Conservation (phyloP, 1,284 basidiomycete species). For the Thecaphora frezii region DNA sequence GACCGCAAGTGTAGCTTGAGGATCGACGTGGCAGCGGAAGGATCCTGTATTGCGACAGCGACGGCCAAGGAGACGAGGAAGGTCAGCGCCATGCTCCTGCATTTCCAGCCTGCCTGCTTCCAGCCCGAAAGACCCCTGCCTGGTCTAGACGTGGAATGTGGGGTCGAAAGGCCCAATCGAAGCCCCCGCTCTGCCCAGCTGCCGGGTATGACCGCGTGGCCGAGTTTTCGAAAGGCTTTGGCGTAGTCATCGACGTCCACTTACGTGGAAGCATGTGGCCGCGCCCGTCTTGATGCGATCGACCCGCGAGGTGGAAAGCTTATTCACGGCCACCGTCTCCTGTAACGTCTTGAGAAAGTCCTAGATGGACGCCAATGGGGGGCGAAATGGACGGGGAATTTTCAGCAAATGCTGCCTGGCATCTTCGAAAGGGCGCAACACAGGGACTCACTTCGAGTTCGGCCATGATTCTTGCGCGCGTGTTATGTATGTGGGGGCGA, state of each 20-base stretch:
- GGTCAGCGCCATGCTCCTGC: too few species aligned
- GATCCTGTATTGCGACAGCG: background rate
- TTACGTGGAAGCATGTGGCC: slow-evolving; percentile 13
- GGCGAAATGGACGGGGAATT: too few species aligned
- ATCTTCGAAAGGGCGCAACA: too few species aligned
- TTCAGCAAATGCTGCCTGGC: too few species aligned
- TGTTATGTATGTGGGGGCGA: too few species aligned
- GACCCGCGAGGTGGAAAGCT: slow-evolving; percentile 40
- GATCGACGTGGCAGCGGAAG: slow-evolving; percentile 10
- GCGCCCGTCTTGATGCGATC: slow-evolving; percentile 18
- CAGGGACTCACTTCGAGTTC: slow-evolving; percentile 1
- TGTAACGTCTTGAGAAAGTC: slow-evolving; percentile 16
- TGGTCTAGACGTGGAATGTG: too few species aligned
- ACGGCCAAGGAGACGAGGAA: background rate
- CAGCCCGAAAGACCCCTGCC: too few species aligned
- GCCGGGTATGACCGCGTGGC: too few species aligned
- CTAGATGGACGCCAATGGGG: too few species aligned
- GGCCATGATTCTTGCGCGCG: too few species aligned
- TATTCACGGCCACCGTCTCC: slow-evolving; percentile 30
- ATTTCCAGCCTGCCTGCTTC: too few species aligned
- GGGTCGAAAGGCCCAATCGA: background rate
- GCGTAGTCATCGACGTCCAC: slow-evolving; percentile 6
- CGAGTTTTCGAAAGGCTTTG: too few species aligned
- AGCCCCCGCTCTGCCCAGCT: background rate
- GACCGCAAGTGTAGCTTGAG: slow-evolving; percentile 22